phyloP scores from a whole-genome alignment of 805 yeast species.

The Schwanniomyces occidentalis region DNA sequence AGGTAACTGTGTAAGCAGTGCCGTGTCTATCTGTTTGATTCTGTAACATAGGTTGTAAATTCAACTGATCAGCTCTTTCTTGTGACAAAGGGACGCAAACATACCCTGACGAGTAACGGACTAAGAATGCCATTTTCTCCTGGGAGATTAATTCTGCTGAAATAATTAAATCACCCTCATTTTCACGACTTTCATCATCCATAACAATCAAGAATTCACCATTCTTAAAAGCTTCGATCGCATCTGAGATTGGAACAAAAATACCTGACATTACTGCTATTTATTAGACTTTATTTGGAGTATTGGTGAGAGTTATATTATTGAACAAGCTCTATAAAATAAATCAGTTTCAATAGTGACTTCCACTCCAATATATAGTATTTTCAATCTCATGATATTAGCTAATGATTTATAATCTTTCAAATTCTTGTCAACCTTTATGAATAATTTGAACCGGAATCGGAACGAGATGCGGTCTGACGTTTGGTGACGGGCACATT shows the following conservation, averaged over 20 bases:
- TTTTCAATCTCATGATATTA: no score
- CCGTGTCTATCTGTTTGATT: conserved; percentile 80
- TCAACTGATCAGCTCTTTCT: conserved; percentile 74
- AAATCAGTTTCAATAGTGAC: no score
- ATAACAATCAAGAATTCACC: conserved; percentile 92
- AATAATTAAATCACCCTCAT: conserved; percentile 94
- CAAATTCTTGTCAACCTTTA: no score
- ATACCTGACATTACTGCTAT: conserved; percentile 7
- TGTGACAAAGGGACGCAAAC: conserved; percentile 88
- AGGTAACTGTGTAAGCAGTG: conserved; percentile 94
- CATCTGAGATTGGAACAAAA: conserved; percentile 64
- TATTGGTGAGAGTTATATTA: no score
- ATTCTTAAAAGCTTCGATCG: conserved; percentile 66
- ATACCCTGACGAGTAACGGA: conserved; percentile 84
- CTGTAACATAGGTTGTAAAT: conserved; percentile 75
- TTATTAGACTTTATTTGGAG: background rate
- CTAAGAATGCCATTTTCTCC: conserved; percentile 91
- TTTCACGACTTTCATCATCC: conserved; percentile 95
- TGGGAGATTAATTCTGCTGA: conserved; percentile 85
- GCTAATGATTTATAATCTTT: no score
- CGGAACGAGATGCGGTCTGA: no score
- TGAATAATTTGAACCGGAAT: no score
- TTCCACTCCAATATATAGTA: no score
- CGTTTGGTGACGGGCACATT: no score
- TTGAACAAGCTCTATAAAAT: no score